These are phyloP conservation scores for Cryphonectria carpinicola DNA, from an alignment of 2,329 filamentous ascomycete genomes.

Conservation along the genomic window DNA sequence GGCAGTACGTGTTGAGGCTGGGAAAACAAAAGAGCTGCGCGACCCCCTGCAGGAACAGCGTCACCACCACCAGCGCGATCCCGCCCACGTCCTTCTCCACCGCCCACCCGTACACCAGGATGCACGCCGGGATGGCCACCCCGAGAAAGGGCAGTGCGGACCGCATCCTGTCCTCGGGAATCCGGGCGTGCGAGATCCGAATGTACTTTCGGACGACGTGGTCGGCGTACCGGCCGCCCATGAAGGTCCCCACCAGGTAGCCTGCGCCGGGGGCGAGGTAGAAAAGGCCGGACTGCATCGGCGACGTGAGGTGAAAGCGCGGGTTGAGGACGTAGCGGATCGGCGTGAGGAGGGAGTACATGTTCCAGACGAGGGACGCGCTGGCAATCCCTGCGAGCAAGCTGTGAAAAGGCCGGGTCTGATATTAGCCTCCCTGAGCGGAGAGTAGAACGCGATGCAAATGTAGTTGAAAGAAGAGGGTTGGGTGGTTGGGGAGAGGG, in stretches of 20 bases:
- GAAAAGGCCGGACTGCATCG: constrained; percentile 68
- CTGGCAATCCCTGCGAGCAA: constrained; percentile 61
- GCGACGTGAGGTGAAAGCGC: constrained; percentile 65
- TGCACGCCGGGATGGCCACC: constrained; percentile 63
- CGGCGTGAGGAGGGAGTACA: constrained; percentile 69
- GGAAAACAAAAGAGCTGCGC: constrained; percentile 73
- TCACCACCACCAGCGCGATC: constrained; percentile 60
- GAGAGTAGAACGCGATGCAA: too few species aligned
- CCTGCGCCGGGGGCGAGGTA: constrained; percentile 72
- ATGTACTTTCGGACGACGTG: constrained; percentile 66
- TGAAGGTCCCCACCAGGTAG: constrained; percentile 67
- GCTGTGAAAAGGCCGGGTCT: constrained; percentile 1
- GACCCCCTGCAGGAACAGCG: constrained; percentile 71
- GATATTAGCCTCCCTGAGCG: background rate
- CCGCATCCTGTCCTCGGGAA: constrained; percentile 72
- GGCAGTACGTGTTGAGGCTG: constrained; percentile 72
- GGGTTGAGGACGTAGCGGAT: constrained; percentile 75
- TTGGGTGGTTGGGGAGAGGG: too few species aligned
- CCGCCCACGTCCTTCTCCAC: constrained; percentile 45
- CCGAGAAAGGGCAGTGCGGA: constrained; percentile 64
- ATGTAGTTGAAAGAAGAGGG: too few species aligned
- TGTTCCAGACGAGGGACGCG: constrained; percentile 70
- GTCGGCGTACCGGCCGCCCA: constrained; percentile 72
- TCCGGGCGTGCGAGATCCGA: constrained; percentile 54
- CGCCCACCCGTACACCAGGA: constrained; percentile 70